Percentiles rank a stretch among this genome's conserved stretches.
Conservation (phyloP, 2,329 filamentous ascomycete genomes). For the Cercospora brassicicola region DNA sequence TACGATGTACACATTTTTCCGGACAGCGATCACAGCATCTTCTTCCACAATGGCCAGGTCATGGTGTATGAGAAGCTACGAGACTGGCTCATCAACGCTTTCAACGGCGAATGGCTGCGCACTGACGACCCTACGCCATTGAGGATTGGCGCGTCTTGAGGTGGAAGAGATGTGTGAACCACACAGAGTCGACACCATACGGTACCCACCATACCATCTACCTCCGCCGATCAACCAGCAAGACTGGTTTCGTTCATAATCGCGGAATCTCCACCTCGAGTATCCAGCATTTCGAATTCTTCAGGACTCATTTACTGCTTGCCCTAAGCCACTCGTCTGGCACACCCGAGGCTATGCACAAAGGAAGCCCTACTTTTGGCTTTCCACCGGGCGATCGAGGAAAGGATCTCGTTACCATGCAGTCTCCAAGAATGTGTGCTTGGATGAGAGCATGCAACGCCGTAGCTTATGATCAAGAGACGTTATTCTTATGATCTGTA, state of each 20-base stretch:
- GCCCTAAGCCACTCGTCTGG: background rate
- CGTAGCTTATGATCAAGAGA: background rate
- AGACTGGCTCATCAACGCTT: constrained; percentile 94
- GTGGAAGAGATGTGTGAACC: background rate
- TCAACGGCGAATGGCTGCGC: constrained; percentile 89
- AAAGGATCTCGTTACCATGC: background rate
- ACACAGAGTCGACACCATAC: background rate
- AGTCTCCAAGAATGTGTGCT: background rate
- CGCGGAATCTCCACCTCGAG: background rate
- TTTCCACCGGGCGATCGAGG: background rate
- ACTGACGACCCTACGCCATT: constrained; percentile 55
- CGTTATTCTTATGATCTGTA: background rate
- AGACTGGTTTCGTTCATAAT: background rate
- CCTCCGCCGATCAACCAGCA: background rate
- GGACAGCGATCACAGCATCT: constrained; percentile 92
- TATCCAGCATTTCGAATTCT: rapidly evolving
- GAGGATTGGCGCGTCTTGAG: constrained; percentile 15
- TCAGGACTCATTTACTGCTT: background rate
- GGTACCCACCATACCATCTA: background rate
- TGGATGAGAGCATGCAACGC: background rate
- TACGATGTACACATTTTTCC: constrained; percentile 97
- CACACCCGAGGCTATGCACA: background rate
- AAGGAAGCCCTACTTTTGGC: background rate
- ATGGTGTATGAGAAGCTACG: constrained; percentile 88
- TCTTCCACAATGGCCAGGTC: constrained; percentile 86